phyloP scores from a whole-genome alignment of 176 grass and related monocot species.

The Hsuehochloa calcarea region DNA sequence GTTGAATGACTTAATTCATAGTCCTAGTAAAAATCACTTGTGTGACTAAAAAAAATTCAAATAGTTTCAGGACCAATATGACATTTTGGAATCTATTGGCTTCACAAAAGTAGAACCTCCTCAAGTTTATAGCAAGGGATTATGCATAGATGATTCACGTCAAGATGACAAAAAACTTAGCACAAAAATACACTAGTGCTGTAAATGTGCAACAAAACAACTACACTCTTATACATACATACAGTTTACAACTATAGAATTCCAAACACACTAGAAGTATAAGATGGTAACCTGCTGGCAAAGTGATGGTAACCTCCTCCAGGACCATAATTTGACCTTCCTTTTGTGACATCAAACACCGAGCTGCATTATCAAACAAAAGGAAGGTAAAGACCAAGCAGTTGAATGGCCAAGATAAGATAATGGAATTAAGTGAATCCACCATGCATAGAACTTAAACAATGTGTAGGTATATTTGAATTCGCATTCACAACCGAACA shows the following conservation, averaged over 20 bases:
- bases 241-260: not conserved
- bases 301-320: constrained; percentile 97
- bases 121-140: not conserved
- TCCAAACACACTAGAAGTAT: not conserved
- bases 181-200: not conserved
- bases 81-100: not conserved
- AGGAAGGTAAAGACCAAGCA: not conserved
- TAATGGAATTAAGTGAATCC: not conserved
- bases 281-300: constrained; percentile 62
- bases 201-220: not conserved
- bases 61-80: not conserved
- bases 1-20: not conserved
- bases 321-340: constrained; percentile 86
- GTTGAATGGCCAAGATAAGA: not conserved
- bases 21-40: not conserved
- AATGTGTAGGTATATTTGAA: not conserved
- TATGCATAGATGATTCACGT: not conserved
- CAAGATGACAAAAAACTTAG: not conserved
- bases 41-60: not conserved
- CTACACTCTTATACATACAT: not conserved
- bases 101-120: not conserved
- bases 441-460: not conserved
- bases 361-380: constrained; percentile 46
- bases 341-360: constrained; percentile 91
- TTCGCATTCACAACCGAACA: not conserved